phyloP scores from a whole-genome alignment of 305 asterid species.

The Rubia tinctorum region DNA sequence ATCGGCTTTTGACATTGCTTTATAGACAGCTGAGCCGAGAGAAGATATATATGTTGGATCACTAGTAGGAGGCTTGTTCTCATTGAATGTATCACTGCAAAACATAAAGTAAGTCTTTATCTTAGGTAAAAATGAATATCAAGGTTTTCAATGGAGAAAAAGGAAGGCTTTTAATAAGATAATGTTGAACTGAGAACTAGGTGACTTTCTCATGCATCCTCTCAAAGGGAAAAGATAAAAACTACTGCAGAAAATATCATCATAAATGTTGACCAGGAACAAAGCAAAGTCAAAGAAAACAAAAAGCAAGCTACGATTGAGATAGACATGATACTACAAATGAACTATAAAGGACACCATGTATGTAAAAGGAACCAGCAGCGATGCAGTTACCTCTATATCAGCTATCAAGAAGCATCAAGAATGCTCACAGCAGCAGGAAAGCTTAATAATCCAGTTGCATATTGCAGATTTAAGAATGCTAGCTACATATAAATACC shows the following conservation, averaged over 20 bases:
- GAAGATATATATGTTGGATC: slow-evolving; percentile 85
- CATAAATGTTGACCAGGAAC: not conserved
- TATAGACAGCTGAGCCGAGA: slow-evolving; percentile 85
- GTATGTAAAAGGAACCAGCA: not conserved
- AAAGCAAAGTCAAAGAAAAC: not conserved
- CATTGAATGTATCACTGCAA: slow-evolving; percentile 91
- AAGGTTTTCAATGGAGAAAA: slow-evolving; percentile 4
- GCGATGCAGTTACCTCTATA: not conserved
- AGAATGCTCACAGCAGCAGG: not conserved
- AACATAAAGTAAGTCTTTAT: slow-evolving; percentile 9
- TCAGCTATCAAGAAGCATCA: not conserved
- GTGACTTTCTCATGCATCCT: slow-evolving; percentile 1
- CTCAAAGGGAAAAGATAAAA: not conserved
- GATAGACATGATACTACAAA: not conserved
- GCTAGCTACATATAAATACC: not conserved
- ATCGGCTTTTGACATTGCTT: slow-evolving; percentile 83
- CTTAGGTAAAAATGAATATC: not conserved
- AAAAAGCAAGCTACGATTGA: not conserved
- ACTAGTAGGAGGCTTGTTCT: slow-evolving; percentile 87
- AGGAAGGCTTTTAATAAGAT: not conserved
- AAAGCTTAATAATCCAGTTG: not conserved
- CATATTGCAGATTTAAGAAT: not conserved
- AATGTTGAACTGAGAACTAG: not conserved
- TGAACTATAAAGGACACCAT: not conserved
- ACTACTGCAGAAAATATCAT: not conserved